These are phyloP conservation scores for Aspergillus tanneri DNA, from an alignment of 2,329 filamentous ascomycete genomes.

Conservation along the genomic window DNA sequence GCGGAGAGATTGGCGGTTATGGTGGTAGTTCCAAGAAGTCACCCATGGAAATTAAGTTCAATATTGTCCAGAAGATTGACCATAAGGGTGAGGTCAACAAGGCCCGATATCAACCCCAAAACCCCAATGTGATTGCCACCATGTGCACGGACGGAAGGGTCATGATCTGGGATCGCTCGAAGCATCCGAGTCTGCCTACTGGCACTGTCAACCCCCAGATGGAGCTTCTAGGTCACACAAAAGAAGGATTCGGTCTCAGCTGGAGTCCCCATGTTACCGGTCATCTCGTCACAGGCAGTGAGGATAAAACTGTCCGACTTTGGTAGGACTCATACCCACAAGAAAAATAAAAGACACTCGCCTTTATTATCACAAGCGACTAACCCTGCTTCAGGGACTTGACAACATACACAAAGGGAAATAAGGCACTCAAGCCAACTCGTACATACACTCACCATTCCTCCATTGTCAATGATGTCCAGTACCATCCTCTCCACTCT, in stretches of 20 bases:
- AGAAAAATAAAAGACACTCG: background rate
- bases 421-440: constrained; percentile 67
- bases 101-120: constrained; percentile 95
- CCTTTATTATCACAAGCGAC: constrained; percentile 9
- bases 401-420: constrained; percentile 68
- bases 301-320: constrained; percentile 85
- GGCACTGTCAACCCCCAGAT: constrained; percentile 77
- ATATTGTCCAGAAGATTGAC: constrained; percentile 91
- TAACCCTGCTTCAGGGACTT: constrained; percentile 69
- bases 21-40: constrained; percentile 69
- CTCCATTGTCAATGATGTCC: constrained; percentile 93
- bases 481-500: constrained; percentile 84
- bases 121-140: constrained; percentile 93
- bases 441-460: constrained; percentile 83
- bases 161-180: constrained; percentile 92
- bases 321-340: constrained; percentile 61
- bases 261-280: constrained; percentile 88
- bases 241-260: constrained; percentile 86
- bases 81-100: constrained; percentile 98
- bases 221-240: constrained; percentile 77
- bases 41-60: constrained; percentile 73
- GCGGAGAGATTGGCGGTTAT: constrained; percentile 91
- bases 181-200: constrained; percentile 77
- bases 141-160: constrained; percentile 84
- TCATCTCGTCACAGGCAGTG: constrained; percentile 82